phyloP scores from a whole-genome alignment of 108 stramenopile species.

The Schizochytrium sp. region DNA sequence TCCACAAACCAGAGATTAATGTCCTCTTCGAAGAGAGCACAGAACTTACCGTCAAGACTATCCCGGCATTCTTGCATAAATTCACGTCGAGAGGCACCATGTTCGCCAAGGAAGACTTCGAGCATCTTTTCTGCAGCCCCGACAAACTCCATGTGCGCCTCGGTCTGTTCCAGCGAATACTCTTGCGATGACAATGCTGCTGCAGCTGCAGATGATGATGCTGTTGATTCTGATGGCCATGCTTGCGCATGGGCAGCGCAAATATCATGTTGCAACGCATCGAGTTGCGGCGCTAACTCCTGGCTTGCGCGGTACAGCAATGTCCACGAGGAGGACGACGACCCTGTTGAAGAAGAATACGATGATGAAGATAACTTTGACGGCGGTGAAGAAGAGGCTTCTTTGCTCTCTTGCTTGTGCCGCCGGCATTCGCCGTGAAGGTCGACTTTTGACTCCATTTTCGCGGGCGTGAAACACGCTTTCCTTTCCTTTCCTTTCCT shows the following conservation, averaged over 20 bases:
- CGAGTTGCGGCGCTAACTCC: not conserved
- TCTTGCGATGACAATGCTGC: not conserved
- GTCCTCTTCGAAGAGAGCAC: not conserved
- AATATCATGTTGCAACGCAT: not conserved
- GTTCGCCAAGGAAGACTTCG: not conserved
- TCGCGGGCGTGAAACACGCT: no score
- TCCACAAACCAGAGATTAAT: not conserved
- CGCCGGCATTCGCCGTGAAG: no score
- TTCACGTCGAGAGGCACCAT: not conserved
- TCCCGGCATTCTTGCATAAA: not conserved
- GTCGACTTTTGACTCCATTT: no score
- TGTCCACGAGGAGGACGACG: not conserved
- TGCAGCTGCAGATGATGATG: no score
- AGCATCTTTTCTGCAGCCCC: not conserved
- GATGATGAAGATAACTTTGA: no score
- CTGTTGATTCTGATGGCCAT: not conserved
- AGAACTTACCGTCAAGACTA: not conserved
- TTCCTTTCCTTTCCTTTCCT: no score
- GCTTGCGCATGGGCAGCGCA: not conserved
- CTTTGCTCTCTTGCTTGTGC: no score
- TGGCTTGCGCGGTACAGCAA: constrained; percentile 4
- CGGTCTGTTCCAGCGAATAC: not conserved
- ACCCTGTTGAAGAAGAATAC: no score
- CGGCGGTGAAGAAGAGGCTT: no score
- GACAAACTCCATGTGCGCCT: not conserved